phyloP scores from a whole-genome alignment of 2,329 filamentous ascomycete genomes.

The Trichoderma citrinoviride region DNA sequence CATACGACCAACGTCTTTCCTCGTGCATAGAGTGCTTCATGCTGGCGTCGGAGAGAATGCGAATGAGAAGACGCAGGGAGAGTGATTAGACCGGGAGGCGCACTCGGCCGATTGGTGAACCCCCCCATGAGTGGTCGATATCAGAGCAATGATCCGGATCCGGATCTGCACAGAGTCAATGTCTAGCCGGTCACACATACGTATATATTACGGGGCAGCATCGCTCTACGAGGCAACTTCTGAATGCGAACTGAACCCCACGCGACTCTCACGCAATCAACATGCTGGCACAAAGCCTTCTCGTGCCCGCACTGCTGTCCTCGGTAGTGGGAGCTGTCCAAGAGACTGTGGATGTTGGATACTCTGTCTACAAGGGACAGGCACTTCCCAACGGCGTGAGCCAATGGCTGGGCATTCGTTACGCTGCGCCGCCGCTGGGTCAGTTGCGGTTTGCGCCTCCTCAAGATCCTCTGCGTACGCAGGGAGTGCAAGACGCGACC shows the following conservation, averaged over 20 bases:
- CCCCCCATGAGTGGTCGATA: not conserved
- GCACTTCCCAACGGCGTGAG: constrained; percentile 56
- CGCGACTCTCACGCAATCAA: not conserved
- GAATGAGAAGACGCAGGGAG: constrained; percentile 30
- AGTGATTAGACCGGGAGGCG: not conserved
- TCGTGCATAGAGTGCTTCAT: not conserved
- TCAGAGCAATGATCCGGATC: not conserved
- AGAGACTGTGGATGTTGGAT: constrained; percentile 58
- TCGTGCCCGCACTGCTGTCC: constrained; percentile 5
- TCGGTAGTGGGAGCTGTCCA: constrained; percentile 25
- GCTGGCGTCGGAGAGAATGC: not conserved
- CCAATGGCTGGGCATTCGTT: constrained; percentile 73
- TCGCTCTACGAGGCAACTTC: not conserved
- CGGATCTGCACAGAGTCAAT: not conserved
- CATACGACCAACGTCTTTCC: not conserved
- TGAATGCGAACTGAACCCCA: not conserved
- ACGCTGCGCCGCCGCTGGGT: constrained; percentile 66
- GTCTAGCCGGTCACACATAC: not conserved
- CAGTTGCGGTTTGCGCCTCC: constrained; percentile 66
- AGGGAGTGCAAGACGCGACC: constrained; percentile 52
- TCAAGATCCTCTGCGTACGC: constrained; percentile 53
- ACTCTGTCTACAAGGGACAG: constrained; percentile 63
- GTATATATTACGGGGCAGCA: not conserved
- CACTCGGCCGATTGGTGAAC: not conserved
- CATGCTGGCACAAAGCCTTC: not conserved